Evolutionary conservation across 345 rosid species (phyloP).

Genomic region (Populus ilicifolia): DNA sequence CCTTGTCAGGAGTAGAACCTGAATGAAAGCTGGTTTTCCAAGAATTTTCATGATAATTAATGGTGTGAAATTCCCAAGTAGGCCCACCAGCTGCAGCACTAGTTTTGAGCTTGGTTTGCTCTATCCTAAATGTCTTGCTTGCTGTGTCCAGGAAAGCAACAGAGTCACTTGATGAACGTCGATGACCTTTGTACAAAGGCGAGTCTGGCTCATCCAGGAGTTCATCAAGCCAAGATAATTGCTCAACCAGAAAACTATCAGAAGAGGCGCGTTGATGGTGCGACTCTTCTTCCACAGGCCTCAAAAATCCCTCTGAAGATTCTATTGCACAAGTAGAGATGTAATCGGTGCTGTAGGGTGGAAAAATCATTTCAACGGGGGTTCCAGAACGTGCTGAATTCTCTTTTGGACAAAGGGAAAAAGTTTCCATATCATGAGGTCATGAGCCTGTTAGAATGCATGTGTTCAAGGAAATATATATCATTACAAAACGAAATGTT

Average conservation of each 20-base stretch:
- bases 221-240: constrained; percentile 66
- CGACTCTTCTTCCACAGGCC: constrained; percentile 19
- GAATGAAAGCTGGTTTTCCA: not conserved
- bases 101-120: not conserved
- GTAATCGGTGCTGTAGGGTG: not conserved
- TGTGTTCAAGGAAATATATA: not conserved
- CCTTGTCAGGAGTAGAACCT: not conserved
- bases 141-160: constrained; percentile 38
- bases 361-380: not conserved
- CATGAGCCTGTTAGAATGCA: not conserved
- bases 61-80: not conserved
- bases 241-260: constrained; percentile 38
- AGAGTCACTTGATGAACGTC: constrained; percentile 66
- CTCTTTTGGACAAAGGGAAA: not conserved
- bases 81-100: not conserved
- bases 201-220: constrained; percentile 52
- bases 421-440: not conserved
- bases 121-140: not conserved
- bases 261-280: constrained; percentile 48
- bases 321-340: not conserved
- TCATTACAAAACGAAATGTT: not conserved
- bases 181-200: constrained; percentile 40
- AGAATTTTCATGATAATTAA: not conserved
- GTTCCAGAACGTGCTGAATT: not conserved
- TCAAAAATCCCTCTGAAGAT: not conserved